These are phyloP conservation scores for Globisporangium middletonii DNA, from an alignment of 352 stramenopile genomes.

Conservation along the genomic window DNA sequence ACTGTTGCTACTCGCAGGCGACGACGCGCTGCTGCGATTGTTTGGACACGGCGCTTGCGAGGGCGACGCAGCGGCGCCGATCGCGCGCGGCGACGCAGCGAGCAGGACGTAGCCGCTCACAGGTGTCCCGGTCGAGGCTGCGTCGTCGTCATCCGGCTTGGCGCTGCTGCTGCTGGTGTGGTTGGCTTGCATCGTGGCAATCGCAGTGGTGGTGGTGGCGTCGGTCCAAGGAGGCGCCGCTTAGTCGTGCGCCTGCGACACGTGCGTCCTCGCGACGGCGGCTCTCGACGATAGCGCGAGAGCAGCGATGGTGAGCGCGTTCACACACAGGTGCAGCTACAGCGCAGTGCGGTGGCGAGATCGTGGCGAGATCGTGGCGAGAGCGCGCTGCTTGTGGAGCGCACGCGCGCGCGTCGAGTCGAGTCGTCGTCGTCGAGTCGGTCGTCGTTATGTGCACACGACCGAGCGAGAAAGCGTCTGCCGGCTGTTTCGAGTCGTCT, in stretches of 20 bases:
- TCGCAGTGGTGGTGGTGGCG: neutral
- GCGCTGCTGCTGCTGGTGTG: neutral
- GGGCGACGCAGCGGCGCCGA: neutral
- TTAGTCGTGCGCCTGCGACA: neutral
- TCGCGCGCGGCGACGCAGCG: constrained; percentile 7
- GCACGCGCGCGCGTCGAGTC: too few relatives aligned
- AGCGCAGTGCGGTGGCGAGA: too few relatives aligned
- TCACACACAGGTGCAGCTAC: too few relatives aligned
- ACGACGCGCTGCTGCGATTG: neutral
- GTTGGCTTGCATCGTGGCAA: neutral
- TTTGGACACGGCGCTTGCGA: too few relatives aligned
- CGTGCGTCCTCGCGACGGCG: too few relatives aligned
- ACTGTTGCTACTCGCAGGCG: neutral
- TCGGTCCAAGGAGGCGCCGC: neutral
- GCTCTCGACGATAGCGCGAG: too few relatives aligned
- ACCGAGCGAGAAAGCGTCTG: neutral
- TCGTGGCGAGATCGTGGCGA: too few relatives aligned
- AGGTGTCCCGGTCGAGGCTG: constrained; percentile 4
- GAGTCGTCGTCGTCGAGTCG: too few relatives aligned
- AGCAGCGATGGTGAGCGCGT: too few relatives aligned
- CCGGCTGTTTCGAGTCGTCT: neutral
- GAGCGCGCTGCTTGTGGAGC: too few relatives aligned
- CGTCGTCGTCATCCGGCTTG: constrained; percentile 1
- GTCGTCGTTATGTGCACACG: neutral
- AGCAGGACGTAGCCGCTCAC: constrained; percentile 16